phyloP scores from a whole-genome alignment of 2,329 filamentous ascomycete species.

The Curvularia sp. region DNA sequence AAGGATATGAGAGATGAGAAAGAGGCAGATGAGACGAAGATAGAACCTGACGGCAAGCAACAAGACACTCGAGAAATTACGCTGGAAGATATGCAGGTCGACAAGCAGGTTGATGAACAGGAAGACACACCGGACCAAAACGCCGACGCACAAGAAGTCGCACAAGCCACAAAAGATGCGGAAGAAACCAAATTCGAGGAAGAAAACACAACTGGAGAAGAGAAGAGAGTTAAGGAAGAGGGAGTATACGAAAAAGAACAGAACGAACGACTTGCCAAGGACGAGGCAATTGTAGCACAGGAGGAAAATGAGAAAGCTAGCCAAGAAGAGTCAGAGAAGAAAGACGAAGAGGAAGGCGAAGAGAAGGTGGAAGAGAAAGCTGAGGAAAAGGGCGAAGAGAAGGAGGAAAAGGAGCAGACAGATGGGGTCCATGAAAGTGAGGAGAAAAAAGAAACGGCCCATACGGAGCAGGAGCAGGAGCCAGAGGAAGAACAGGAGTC shows the following conservation, averaged over 20 bases:
- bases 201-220: background rate
- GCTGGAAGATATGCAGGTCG: background rate
- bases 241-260: background rate
- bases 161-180: background rate
- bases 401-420: slow-evolving; percentile 1
- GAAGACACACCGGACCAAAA: background rate
- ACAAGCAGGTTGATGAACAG: background rate
- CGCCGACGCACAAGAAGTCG: background rate
- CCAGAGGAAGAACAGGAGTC: slow-evolving; percentile 6
- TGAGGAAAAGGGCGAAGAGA: background rate
- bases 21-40: background rate
- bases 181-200: background rate
- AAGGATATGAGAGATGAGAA: background rate
- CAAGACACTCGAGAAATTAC: background rate
- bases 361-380: background rate
- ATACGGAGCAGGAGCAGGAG: background rate
- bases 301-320: background rate
- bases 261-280: background rate
- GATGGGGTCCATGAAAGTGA: background rate
- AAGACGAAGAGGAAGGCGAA: background rate
- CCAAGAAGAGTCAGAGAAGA: slow-evolving; percentile 2
- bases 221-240: background rate
- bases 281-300: background rate
- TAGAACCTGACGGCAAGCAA: background rate
- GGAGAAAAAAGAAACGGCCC: background rate